Percentiles rank a stretch among this genome's conserved stretches.
These are phyloP conservation scores for Cordyceps cicadae DNA, from an alignment of 2,329 filamentous ascomycete species.

Conservation along the genomic window DNA sequence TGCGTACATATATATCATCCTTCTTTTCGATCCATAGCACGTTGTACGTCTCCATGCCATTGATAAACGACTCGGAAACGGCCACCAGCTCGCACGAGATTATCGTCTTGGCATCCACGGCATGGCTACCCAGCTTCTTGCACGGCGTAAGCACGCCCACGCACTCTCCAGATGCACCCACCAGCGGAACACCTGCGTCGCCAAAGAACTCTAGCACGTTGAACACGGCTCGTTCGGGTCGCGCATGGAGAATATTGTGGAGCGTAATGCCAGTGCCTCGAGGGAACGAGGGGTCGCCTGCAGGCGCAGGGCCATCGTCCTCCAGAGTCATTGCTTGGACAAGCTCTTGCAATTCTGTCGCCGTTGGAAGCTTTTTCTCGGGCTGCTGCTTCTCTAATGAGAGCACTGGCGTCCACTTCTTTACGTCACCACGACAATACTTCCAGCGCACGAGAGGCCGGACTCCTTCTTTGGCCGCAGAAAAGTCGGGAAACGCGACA, in stretches of 20 bases:
- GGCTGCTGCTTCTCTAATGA: constrained; percentile 9
- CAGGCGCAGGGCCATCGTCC: not conserved
- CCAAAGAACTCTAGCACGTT: constrained; percentile 4
- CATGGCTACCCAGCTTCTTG: constrained; percentile 2
- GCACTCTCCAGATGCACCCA: not conserved
- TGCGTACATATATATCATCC: not conserved
- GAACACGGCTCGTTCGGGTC: constrained; percentile 5
- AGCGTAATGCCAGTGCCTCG: not conserved
- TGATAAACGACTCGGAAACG: constrained; percentile 4
- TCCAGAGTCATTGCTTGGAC: not conserved
- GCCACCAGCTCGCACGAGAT: constrained; percentile 5
- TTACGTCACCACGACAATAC: constrained; percentile 2
- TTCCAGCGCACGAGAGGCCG: constrained; percentile 9
- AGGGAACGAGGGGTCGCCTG: not conserved
- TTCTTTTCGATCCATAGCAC: constrained; percentile 8
- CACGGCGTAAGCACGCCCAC: constrained; percentile 6
- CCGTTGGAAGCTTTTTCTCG: not conserved
- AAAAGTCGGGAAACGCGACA: constrained; percentile 6
- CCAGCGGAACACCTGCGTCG: constrained; percentile 7
- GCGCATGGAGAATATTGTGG: constrained; percentile 3
- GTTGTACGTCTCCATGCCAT: constrained; percentile 3
- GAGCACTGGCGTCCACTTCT: not conserved
- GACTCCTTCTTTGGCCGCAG: constrained; percentile 3
- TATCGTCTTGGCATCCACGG: constrained; percentile 3
- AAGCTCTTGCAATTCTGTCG: not conserved